Evolutionary conservation across 495 filamentous ascomycete species (phyloP), one percentile per base, ranked within the genome.

Genomic region (Penicillium herquei): DNA sequence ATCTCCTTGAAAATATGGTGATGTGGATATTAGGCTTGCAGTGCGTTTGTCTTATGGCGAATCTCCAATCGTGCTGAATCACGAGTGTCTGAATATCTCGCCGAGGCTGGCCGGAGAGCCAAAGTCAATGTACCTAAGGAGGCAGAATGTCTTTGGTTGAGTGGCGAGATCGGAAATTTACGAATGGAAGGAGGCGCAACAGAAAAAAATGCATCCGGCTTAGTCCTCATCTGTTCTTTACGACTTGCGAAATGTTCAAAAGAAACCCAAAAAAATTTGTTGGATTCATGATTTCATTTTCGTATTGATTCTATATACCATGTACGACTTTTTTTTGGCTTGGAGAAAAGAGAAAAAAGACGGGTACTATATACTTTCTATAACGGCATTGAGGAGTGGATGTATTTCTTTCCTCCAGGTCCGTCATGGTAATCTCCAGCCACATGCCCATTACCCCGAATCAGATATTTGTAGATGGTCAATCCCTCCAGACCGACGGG

Each of bases 391-490:
- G 18, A 59, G 30, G 46, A 56, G 47, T 68, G 65, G n/a, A 59
- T 46, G 21, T 55, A 68, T 35, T 65, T 56, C 26, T 57, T 55
- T 39, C 87, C 83, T 12, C 84, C 86, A 42, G 75, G 77, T 1
- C 84, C 84, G 46, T 87, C 87, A 13, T 83, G 84, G 72, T 96
- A 96, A 42, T 84, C 84, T 3, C 79, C 80, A 10, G 85, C 87
- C 17, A 82, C 77, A 51, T 98, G 94, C 9, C 92, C 94, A 37
- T 81, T 74, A 9, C 95, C 94, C 44, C 84, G 74, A 37, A 98
- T 78, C 68, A 90, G 78, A 78, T 97, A 98, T 77, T 96, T 96
- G 65, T 98, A 96, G 54, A 98, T 96, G 74, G 90, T 96, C 70
- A 98, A 72, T 0, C 94, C 94, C 66, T 98, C 93, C 42, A 98